phyloP scores from a whole-genome alignment of 1,284 basidiomycete species.

The Agaricales sp. region DNA sequence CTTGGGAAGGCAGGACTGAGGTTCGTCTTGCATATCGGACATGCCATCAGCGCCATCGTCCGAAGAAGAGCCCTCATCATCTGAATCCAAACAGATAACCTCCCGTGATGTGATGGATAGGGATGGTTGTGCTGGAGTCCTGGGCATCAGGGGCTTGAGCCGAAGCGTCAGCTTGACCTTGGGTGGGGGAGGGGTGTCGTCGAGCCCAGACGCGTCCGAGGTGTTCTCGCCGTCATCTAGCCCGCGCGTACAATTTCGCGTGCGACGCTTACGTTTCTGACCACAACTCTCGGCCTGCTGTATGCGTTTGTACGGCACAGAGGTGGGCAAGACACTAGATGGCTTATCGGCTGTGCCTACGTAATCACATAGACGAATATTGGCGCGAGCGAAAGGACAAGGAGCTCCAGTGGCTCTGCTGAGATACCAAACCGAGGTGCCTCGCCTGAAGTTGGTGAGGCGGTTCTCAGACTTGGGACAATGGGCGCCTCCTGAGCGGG shows the following conservation, averaged over 20 bases:
- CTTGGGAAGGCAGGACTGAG: slow-evolving; percentile 19
- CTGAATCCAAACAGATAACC: slow-evolving; percentile 30
- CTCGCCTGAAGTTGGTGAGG: slow-evolving; percentile 64
- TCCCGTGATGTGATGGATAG: slow-evolving; percentile 17
- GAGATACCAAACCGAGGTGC: slow-evolving; percentile 72
- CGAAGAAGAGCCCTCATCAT: slow-evolving; percentile 20
- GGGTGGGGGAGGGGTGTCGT: slow-evolving; percentile 40
- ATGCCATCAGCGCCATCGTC: slow-evolving; percentile 17
- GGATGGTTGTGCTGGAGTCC: slow-evolving; percentile 18
- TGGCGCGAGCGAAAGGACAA: slow-evolving; percentile 60
- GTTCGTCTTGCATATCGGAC: slow-evolving; percentile 1
- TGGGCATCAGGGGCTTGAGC: slow-evolving; percentile 36
- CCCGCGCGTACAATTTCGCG: slow-evolving; percentile 30
- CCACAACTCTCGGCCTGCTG: slow-evolving; percentile 41
- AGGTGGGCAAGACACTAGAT: not conserved
- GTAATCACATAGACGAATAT: slow-evolving; percentile 63
- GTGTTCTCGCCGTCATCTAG: not conserved
- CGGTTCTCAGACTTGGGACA: slow-evolving; percentile 35
- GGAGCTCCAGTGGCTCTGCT: slow-evolving; percentile 61
- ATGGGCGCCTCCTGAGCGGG: slow-evolving; percentile 56
- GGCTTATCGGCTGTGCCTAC: slow-evolving; percentile 22
- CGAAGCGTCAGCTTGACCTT: slow-evolving; percentile 59
- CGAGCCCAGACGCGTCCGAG: slow-evolving; percentile 5
- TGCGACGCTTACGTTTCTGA: slow-evolving; percentile 59
- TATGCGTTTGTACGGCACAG: slow-evolving; percentile 11